Conservation (phyloP, 1,139 yeast species). For the Saccharomycopsis phalli region DNA sequence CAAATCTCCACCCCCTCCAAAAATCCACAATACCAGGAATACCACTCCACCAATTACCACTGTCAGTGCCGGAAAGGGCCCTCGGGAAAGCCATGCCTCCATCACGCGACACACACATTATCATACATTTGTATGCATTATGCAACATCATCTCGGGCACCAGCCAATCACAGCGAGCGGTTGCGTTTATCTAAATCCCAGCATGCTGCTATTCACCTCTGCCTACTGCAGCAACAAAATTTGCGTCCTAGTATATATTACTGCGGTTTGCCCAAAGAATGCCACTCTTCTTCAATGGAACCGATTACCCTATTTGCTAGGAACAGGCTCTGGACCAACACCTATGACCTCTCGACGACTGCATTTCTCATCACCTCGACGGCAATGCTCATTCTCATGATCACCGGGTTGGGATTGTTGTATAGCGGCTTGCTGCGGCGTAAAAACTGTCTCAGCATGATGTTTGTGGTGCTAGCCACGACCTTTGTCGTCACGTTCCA, state of each 20-base stretch:
- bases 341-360: conserved; percentile 44
- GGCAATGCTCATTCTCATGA: conserved; percentile 81
- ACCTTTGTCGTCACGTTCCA: conserved; percentile 76
- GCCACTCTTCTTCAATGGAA: neutral
- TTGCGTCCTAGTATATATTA: neutral
- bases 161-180: neutral
- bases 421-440: conserved; percentile 91
- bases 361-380: conserved; percentile 44
- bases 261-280: neutral
- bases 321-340: conserved; percentile 26
- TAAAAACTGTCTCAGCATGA: conserved; percentile 81
- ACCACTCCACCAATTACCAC: neutral
- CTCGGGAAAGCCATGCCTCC: neutral
- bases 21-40: neutral
- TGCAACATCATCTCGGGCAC: too few species aligned
- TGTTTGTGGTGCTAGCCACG: conserved; percentile 73
- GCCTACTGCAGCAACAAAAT: neutral
- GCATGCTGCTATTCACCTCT: neutral
- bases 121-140: too few species aligned
- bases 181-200: neutral
- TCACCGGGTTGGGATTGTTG: conserved; percentile 88
- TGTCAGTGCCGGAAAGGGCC: neutral
- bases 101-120: too few species aligned
- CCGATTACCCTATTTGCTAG: neutral
- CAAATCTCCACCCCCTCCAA: neutral